Percentiles rank a stretch among this genome's conserved stretches.
phyloP scores from a whole-genome alignment of 345 rosid species.

The Aethionema arabicum region DNA sequence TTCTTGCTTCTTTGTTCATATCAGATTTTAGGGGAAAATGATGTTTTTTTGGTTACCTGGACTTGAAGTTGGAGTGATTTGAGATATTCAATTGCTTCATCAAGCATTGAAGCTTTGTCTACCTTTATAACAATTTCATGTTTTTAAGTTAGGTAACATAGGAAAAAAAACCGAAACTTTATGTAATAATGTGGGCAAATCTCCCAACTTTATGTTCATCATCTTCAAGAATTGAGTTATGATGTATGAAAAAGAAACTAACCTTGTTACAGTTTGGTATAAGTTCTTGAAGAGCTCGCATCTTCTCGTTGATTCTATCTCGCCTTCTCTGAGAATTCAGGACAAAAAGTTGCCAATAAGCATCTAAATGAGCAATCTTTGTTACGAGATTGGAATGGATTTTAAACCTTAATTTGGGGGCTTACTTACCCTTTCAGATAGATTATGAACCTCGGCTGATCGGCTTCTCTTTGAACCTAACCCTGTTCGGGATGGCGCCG shows the following conservation, averaged over 20 bases:
- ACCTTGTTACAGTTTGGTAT: slow-evolving; percentile 95
- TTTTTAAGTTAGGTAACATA: slow-evolving; percentile 26
- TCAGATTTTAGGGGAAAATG: background rate
- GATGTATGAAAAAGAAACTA: background rate
- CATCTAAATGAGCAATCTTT: slow-evolving; percentile 11
- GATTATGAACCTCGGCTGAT: slow-evolving; percentile 92
- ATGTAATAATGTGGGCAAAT: no score
- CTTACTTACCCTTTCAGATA: slow-evolving; percentile 90
- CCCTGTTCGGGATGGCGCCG: slow-evolving; percentile 44
- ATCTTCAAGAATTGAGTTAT: background rate
- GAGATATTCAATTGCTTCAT: slow-evolving; percentile 90
- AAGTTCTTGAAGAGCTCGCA: slow-evolving; percentile 93
- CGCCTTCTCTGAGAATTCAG: slow-evolving; percentile 62
- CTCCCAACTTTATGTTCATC: no score
- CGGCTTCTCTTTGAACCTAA: slow-evolving; percentile 73
- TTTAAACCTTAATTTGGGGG: background rate
- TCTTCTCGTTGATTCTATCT: slow-evolving; percentile 91
- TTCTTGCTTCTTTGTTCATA: background rate
- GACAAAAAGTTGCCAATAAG: slow-evolving; percentile 23
- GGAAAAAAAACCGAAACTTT: no score
- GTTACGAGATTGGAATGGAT: slow-evolving; percentile 18
- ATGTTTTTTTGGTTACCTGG: slow-evolving; percentile 64
- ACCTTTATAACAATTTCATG: slow-evolving; percentile 52
- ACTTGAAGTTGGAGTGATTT: slow-evolving; percentile 89
- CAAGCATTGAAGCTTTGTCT: slow-evolving; percentile 97